These are phyloP conservation scores for Strobilomyces echinocephalus DNA, from an alignment of 768 basidiomycete species.

Conservation along the genomic window DNA sequence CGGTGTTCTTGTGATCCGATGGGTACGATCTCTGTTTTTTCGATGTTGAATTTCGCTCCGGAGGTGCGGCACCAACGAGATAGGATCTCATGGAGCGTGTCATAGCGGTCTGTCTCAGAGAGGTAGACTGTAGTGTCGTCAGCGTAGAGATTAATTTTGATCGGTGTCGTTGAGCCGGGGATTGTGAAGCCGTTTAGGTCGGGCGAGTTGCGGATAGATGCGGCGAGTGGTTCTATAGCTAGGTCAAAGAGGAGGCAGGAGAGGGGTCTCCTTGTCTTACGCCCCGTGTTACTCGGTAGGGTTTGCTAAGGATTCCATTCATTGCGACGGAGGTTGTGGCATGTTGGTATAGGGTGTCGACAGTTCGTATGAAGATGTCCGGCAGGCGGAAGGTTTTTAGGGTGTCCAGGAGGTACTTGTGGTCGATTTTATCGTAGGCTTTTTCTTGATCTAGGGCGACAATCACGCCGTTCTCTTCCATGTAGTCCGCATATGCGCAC, in stretches of 20 bases:
- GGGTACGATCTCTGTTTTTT: conserved; percentile 21
- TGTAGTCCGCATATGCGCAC: neutral
- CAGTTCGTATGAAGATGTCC: neutral
- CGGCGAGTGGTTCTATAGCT: neutral
- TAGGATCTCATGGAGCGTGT: conserved; percentile 21
- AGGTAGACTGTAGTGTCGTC: conserved; percentile 28
- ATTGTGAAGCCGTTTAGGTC: neutral
- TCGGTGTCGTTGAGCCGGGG: neutral
- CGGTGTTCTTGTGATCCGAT: conserved; percentile 19
- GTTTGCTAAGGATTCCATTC: neutral
- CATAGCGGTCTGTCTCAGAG: conserved; percentile 4
- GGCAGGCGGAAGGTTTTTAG: neutral
- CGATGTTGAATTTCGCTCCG: conserved; percentile 15
- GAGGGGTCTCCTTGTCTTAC: conserved; percentile 30
- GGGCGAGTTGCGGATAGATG: neutral
- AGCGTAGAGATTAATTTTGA: conserved; percentile 20
- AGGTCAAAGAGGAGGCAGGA: neutral
- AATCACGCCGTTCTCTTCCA: no score
- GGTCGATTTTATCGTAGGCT: conserved; percentile 32
- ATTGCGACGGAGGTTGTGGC: neutral
- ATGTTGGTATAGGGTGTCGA: neutral
- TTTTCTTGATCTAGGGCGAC: conserved; percentile 24
- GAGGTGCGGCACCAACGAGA: conserved; percentile 31
- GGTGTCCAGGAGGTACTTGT: conserved; percentile 21
- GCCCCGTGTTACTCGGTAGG: conserved; percentile 15